These are phyloP conservation scores for Phoenix roebelenii DNA, from an alignment of 176 grass and related monocot genomes.

Conservation along the genomic window DNA sequence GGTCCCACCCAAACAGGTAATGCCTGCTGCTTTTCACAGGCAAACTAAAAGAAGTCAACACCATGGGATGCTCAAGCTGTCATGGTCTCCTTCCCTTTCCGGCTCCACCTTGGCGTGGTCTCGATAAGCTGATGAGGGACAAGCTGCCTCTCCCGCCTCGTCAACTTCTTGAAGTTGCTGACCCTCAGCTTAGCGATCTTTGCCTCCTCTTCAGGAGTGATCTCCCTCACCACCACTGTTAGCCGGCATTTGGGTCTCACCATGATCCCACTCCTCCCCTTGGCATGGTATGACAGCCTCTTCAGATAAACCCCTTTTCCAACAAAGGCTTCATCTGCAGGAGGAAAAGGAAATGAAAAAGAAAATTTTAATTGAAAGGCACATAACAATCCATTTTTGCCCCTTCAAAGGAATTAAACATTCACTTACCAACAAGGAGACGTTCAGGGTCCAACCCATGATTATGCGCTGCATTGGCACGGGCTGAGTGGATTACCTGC, in stretches of 20 bases:
- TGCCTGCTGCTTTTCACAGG: too few relatives aligned
- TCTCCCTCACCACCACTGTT: conserved; percentile 78
- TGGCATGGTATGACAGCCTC: conserved; percentile 73
- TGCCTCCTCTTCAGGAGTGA: conserved; percentile 70
- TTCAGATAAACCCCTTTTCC: conserved; percentile 75
- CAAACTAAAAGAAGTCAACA: too few relatives aligned
- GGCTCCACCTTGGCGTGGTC: conserved; percentile 55
- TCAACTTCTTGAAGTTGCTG: conserved; percentile 87
- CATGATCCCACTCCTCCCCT: conserved; percentile 63
- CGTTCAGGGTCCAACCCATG: conserved; percentile 65
- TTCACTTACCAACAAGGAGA: conserved; percentile 68
- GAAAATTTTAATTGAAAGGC: background rate
- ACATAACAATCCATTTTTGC: too few relatives aligned
- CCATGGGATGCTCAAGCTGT: background rate
- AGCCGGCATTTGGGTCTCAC: conserved; percentile 68
- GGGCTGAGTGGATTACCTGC: conserved; percentile 90
- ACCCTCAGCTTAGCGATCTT: conserved; percentile 79
- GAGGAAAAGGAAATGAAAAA: background rate
- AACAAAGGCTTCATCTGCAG: conserved; percentile 75
- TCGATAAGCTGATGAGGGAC: conserved; percentile 82
- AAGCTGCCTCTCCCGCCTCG: conserved; percentile 61
- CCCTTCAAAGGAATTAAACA: background rate
- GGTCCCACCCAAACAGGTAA: too few relatives aligned
- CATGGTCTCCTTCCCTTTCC: conserved; percentile 41
- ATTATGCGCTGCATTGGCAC: conserved; percentile 76